phyloP scores from a whole-genome alignment of 108 stramenopile species.

The Phaeodactylum tricornutum region DNA sequence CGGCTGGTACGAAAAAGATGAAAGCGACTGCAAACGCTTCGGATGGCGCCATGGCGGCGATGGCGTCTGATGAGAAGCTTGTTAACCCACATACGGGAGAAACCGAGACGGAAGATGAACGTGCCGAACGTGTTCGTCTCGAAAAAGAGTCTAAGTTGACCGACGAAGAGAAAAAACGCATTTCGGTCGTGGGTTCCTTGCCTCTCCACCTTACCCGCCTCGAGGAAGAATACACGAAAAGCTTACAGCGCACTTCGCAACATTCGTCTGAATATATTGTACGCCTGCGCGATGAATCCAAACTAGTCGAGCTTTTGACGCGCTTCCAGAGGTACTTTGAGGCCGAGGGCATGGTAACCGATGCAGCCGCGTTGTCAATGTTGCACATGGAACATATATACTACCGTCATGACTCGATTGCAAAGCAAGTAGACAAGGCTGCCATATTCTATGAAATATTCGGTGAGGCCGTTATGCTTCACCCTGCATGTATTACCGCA shows the following conservation, averaged over 20 bases:
- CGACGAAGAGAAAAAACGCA: constrained; percentile 59
- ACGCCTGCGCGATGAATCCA: constrained; percentile 85
- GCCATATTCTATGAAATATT: constrained; percentile 46
- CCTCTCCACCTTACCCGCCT: constrained; percentile 74
- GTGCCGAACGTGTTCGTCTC: constrained; percentile 71
- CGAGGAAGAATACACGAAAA: constrained; percentile 95
- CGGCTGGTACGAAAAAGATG: constrained; percentile 44
- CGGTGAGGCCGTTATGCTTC: constrained; percentile 61
- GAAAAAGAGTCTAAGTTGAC: constrained; percentile 72
- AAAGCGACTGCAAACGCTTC: constrained; percentile 44
- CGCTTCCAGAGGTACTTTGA: constrained; percentile 76
- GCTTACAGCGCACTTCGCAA: constrained; percentile 85
- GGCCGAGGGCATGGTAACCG: constrained; percentile 45
- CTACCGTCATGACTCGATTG: constrained; percentile 94
- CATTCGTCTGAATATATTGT: constrained; percentile 88
- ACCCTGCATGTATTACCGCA: constrained; percentile 67
- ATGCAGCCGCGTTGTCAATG: constrained; percentile 72
- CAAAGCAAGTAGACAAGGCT: constrained; percentile 74
- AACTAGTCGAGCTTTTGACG: constrained; percentile 66
- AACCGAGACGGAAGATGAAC: constrained; percentile 70
- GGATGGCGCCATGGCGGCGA: constrained; percentile 64
- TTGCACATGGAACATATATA: constrained; percentile 89
- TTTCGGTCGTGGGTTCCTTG: constrained; percentile 86
- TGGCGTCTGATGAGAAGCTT: constrained; percentile 68
- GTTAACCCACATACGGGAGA: constrained; percentile 80